Conservation (phyloP, 768 basidiomycete genomes). For the Lactarius sanguifluus region DNA sequence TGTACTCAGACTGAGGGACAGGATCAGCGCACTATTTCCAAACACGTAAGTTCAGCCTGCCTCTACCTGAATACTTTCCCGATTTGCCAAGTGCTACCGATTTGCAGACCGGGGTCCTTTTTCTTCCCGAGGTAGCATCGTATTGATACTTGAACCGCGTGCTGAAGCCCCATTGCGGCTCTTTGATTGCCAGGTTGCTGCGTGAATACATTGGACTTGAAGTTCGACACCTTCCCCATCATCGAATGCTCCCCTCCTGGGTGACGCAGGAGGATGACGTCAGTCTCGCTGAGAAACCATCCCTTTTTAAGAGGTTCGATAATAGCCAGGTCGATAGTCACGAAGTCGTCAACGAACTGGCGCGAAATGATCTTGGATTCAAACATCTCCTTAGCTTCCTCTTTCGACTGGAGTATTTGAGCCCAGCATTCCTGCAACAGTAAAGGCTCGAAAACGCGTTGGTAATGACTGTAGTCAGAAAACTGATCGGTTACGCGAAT, state of each 20-base stretch:
- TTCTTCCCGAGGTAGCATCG: conserved; percentile 31
- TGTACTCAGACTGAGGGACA: conserved; percentile 72
- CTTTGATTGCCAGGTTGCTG: conserved; percentile 57
- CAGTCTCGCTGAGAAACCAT: conserved; percentile 78
- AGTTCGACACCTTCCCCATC: conserved; percentile 71
- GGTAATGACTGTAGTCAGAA: conserved; percentile 62
- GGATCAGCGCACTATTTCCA: neutral
- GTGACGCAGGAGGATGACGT: conserved; percentile 77
- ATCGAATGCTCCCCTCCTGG: conserved; percentile 51
- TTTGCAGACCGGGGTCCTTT: conserved; percentile 59
- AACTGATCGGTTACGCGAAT: conserved; percentile 66
- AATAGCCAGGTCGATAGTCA: conserved; percentile 74
- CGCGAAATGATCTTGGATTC: conserved; percentile 66
- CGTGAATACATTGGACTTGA: conserved; percentile 43
- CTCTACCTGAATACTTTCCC: conserved; percentile 78
- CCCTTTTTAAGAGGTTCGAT: conserved; percentile 58
- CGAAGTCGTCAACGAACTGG: conserved; percentile 75
- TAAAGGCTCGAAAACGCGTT: conserved; percentile 76
- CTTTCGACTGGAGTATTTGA: conserved; percentile 77
- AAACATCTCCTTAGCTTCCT: conserved; percentile 54
- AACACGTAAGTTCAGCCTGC: conserved; percentile 30
- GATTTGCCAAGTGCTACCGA: conserved; percentile 68
- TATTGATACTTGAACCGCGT: conserved; percentile 29
- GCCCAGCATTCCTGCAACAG: conserved; percentile 90
- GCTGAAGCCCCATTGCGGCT: conserved; percentile 41